Base-by-base conservation (phyloP, 2,329 filamentous ascomycete genomes). In the Gliomastix tumulicola region DNA sequence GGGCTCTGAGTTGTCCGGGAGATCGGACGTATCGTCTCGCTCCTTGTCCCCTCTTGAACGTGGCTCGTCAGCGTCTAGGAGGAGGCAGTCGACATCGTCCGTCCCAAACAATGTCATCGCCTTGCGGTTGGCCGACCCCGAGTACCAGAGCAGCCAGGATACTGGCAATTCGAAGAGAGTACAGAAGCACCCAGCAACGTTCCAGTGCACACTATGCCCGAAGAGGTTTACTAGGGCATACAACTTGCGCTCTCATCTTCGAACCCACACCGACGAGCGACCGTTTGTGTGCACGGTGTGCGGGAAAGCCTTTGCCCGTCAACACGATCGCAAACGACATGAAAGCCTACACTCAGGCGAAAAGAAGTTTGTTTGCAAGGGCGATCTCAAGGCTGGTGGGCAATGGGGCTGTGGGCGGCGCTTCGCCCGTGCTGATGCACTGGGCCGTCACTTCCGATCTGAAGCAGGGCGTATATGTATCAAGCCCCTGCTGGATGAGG, bases 321-420 rank as follows among this genome's bases (percentile, higher is more conserved):
- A 98, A 55, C 92, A 98, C 55, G 92, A 98, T 57, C 83, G 92
- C 32, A 98, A 98, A 63, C 83, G 92, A 27, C 92, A 98, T 60
- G 92, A 98, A 63, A 89, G 90, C 27, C 68, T 98, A 30, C 92
- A 98, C 54, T 94, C 87, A 0, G 92, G 92, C 30, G 92, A 98
- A 65, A 98, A 97, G 76, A 97, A 95, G 55, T 98, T 97, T 56
- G 86, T 97, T 7, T 98, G 92, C 63, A 88, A 88, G 48, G 92
- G 92, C 36, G 85, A 89, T 40, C 77, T 98, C 34, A 89, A 90
- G 47, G 79, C 79, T 3, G 81, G 82, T 32, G 82, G 82, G 6
- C 79, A 84, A 46, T 98, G 92, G 92, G 92, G 92, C 16, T 98
- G 92, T 49, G 88, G 88, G 4, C 77, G 92, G 42, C 78, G 89